Conservation (phyloP, 441 rosid genomes). For the Adansonia gregorii region DNA sequence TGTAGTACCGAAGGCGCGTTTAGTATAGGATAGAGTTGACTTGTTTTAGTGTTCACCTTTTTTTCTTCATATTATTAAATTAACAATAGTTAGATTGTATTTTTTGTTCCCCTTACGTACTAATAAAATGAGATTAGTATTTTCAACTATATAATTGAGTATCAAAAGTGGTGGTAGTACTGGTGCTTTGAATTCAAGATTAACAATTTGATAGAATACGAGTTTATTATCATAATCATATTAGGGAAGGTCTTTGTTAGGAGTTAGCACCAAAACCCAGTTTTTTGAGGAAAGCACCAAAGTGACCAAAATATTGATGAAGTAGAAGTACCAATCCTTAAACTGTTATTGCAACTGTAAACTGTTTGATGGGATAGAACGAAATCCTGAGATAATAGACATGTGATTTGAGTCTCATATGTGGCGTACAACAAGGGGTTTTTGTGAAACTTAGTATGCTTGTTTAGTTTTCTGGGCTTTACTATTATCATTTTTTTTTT, state of each 20-base stretch:
- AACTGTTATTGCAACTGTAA: background rate
- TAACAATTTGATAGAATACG: background rate
- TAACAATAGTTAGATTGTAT: background rate
- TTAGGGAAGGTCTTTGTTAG: background rate
- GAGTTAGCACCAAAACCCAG: background rate
- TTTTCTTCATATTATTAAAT: background rate
- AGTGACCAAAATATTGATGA: background rate
- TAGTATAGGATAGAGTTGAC: background rate
- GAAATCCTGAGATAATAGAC: background rate
- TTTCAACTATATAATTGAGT: background rate
- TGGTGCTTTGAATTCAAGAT: background rate
- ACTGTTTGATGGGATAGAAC: background rate
- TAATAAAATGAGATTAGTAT: conserved; percentile 1
- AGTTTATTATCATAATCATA: background rate
- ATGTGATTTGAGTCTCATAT: background rate
- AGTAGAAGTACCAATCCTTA: background rate
- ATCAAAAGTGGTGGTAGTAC: background rate
- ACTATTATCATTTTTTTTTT: background rate
- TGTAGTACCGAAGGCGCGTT: background rate
- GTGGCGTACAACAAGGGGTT: conserved; percentile 5
- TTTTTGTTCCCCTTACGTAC: background rate
- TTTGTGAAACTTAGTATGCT: background rate
- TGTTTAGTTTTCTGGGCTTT: background rate
- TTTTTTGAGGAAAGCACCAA: background rate
- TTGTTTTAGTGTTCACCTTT: background rate